These are phyloP conservation scores for Glarea lozoyensis DNA, from an alignment of 495 filamentous ascomycete species.

Conservation along the genomic window DNA sequence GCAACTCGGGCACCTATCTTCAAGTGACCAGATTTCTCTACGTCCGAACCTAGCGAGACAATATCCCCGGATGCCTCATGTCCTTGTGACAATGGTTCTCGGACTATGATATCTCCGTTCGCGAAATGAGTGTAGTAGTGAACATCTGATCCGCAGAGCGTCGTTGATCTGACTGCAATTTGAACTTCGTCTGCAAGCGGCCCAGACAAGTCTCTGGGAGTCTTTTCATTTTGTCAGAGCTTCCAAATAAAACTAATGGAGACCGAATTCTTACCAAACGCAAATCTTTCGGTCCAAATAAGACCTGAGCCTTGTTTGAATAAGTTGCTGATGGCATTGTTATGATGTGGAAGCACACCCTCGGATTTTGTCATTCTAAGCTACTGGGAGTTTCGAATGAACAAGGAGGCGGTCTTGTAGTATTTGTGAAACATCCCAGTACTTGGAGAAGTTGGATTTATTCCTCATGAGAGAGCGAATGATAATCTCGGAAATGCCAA, in stretches of 20 bases:
- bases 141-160: conserved; percentile 56
- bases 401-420: too few species aligned
- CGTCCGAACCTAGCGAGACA: conserved; percentile 34
- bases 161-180: conserved; percentile 43
- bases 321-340: too few species aligned
- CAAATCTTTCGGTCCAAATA: too few species aligned
- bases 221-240: background rate
- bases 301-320: too few species aligned
- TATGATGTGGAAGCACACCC: too few species aligned
- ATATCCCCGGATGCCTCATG: conserved; percentile 50
- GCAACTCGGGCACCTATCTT: conserved; percentile 61
- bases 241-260: background rate
- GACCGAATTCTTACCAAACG: background rate
- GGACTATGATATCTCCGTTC: conserved; percentile 53
- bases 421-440: too few species aligned
- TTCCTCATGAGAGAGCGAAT: too few species aligned
- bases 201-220: conserved; percentile 25
- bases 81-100: conserved; percentile 49
- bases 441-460: too few species aligned
- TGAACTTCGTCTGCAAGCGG: conserved; percentile 40
- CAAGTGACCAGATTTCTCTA: conserved; percentile 23
- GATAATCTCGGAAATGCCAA: too few species aligned
- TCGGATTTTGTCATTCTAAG: too few species aligned
- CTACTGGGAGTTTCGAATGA: too few species aligned
- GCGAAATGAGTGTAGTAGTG: conserved; percentile 56